Percentiles rank a stretch among this genome's conserved stretches.
Evolutionary conservation across 2,329 filamentous ascomycete genomes (phyloP).

Genomic region (Dactylella cylindrospora): DNA sequence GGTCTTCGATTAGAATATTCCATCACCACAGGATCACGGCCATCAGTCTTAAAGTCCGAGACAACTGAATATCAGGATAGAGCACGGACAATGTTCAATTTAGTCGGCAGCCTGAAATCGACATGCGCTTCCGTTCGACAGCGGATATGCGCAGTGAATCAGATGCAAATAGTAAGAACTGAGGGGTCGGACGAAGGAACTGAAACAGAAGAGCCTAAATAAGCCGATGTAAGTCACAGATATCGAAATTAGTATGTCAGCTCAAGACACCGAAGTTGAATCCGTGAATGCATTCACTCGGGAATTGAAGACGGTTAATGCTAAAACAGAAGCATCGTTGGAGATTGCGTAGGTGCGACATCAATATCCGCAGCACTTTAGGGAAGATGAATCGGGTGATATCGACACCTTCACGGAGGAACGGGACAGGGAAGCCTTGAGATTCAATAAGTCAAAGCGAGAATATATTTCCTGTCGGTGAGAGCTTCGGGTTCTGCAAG

Average conservation of each 20-base stretch:
- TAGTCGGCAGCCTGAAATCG: too few species aligned
- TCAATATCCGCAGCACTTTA: constrained; percentile 11
- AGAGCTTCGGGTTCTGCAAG: constrained; percentile 5
- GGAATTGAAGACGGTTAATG: constrained; percentile 5
- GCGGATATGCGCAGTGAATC: too few species aligned
- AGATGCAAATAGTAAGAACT: too few species aligned
- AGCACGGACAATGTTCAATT: too few species aligned
- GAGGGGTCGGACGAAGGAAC: too few species aligned
- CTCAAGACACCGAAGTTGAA: constrained; percentile 7
- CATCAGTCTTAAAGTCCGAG: too few species aligned
- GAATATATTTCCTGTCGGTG: constrained; percentile 12
- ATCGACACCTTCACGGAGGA: constrained; percentile 12
- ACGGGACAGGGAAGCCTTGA: constrained; percentile 14
- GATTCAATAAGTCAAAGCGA: not conserved
- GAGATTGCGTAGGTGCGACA: constrained; percentile 12
- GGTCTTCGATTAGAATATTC: too few species aligned
- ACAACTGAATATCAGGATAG: too few species aligned
- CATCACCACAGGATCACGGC: too few species aligned
- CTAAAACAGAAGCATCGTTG: constrained; percentile 1
- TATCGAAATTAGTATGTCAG: constrained; percentile 8
- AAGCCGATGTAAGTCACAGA: constrained; percentile 5
- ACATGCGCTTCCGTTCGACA: too few species aligned
- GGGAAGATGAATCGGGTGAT: constrained; percentile 10
- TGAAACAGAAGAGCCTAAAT: too few species aligned
- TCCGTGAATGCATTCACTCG: constrained; percentile 1